Conservation (phyloP, 2,329 filamentous ascomycete species). For the Leptographium wingfieldii region DNA sequence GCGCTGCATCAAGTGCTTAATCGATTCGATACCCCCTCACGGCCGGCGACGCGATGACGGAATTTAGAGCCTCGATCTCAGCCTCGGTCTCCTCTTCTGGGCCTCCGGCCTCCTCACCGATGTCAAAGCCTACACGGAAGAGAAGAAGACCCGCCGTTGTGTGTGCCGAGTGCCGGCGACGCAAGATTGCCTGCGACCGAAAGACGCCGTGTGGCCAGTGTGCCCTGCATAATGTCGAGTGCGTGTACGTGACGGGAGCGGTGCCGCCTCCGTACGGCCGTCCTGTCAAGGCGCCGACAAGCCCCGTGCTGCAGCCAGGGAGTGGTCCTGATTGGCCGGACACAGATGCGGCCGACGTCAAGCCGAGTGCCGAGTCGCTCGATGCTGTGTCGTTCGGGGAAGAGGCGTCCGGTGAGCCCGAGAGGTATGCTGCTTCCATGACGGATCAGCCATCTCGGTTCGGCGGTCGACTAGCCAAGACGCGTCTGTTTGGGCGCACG, state of each 20-base stretch:
- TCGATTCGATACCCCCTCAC: neutral
- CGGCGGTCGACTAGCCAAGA: constrained; percentile 12
- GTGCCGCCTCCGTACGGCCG: constrained; percentile 15
- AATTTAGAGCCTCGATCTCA: neutral
- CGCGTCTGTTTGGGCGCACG: constrained; percentile 11
- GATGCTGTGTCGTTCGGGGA: constrained; percentile 2
- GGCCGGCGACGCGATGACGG: neutral
- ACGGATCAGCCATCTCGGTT: constrained; percentile 6
- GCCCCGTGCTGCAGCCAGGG: neutral
- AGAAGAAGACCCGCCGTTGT: constrained; percentile 29
- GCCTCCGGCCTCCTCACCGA: neutral
- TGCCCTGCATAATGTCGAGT: constrained; percentile 38
- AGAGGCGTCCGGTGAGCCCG: neutral
- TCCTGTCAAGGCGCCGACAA: neutral
- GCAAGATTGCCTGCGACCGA: constrained; percentile 50
- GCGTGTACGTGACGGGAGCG: constrained; percentile 30
- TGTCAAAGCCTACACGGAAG: constrained; percentile 8
- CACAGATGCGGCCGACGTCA: neutral
- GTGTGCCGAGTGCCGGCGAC: constrained; percentile 42
- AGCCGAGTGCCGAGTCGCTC: neutral
- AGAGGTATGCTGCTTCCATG: neutral
- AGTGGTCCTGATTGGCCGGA: neutral
- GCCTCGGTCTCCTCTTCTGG: neutral
- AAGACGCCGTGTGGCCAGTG: constrained; percentile 46
- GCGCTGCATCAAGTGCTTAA: neutral